Percentiles rank a stretch among this genome's conserved stretches.
Conservation (phyloP, 129 eudicot genomes). For the Artemisia tridentata region DNA sequence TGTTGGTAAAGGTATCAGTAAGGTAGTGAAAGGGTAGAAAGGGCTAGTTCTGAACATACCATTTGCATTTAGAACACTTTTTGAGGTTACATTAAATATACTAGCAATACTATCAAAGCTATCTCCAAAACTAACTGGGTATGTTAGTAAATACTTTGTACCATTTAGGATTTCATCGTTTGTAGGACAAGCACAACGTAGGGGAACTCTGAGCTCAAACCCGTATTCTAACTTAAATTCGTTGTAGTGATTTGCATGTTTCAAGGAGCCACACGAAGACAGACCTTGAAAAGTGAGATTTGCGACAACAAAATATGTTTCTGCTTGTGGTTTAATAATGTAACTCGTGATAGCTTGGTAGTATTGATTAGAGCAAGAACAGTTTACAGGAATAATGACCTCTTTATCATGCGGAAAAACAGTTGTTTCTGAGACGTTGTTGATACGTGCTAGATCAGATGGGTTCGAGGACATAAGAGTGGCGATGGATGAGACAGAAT, state of each 20-base stretch:
- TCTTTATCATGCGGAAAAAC: slow-evolving; percentile 37
- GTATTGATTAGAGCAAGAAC: slow-evolving; percentile 45
- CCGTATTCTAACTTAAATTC: slow-evolving; percentile 30
- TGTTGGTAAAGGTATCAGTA: slow-evolving; percentile 48
- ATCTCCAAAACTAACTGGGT: slow-evolving; percentile 36
- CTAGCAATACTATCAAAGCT: slow-evolving; percentile 20
- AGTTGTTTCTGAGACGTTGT: slow-evolving; percentile 35
- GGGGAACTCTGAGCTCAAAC: slow-evolving; percentile 43
- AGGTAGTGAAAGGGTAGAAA: slow-evolving; percentile 54
- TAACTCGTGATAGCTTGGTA: slow-evolving; percentile 46
- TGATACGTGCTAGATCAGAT: slow-evolving; percentile 39
- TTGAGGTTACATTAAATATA: slow-evolving; percentile 39
- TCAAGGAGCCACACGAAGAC: slow-evolving; percentile 44
- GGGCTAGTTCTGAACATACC: slow-evolving; percentile 26
- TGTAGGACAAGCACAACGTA: slow-evolving; percentile 76
- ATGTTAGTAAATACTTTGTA: slow-evolving; percentile 49
- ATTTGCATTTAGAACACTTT: slow-evolving; percentile 44
- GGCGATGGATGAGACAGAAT: slow-evolving; percentile 42
- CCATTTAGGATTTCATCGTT: slow-evolving; percentile 37
- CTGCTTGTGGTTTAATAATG: slow-evolving; percentile 3
- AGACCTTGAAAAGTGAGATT: slow-evolving; percentile 52
- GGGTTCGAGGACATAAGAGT: slow-evolving; percentile 38
- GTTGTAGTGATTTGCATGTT: slow-evolving; percentile 27
- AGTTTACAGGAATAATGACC: slow-evolving; percentile 45
- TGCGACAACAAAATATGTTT: slow-evolving; percentile 46